Base-by-base conservation (phyloP, 371 early-diverging fungal genomes). In the Funneliformis caledonium region DNA sequence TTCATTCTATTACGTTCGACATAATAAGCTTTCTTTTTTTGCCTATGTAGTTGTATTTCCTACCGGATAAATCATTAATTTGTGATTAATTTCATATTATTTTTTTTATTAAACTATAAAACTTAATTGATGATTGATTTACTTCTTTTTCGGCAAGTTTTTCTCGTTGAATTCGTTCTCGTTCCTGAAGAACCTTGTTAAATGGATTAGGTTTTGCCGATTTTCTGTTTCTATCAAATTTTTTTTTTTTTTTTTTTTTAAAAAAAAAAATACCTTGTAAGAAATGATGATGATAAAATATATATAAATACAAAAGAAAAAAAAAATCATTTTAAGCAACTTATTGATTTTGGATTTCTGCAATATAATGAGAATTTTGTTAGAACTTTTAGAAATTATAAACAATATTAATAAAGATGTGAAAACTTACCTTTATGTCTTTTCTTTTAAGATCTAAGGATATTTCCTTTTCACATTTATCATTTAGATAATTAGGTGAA, bases 1-100 rank as follows among this genome's bases (percentile, higher is more conserved):
- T 78, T 65, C 8, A 47, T 78, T 67, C 33, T 43, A 16, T 78
- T 78, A 12, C 78, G 42, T 48, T 47, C 33, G 14, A n/a, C 14
- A 64, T 47, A 19, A 52, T 78, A 78, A 47, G 22, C 68, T 48
- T 48, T 22, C 26, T 31, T 33, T n/a, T 52, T 67, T 60, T 78
- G 31, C 11, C n/a, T 78, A 67, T 22, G 12, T 9, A 50, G 1
- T 78, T 62, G n/a, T 11, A 22, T 12, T 76, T 76, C 64, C 43
- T 64, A 14, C 16, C 56, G 19, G 6, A 56, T 56, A 19, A 16
- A 14, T 56, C 52, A 14, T 8, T 14, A 4, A 16, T 14, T 52
- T 50, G 19, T 19, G 19, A 14, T n/a, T 16, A 56, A 56, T 16
- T 16, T 56, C 14, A 16, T 14, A 56, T n/a, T n/a, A n/a, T n/a